Evolutionary conservation across 768 basidiomycete genomes (phyloP), one percentile per base, ranked within the genome.

Genomic region (Mycena filopes): DNA sequence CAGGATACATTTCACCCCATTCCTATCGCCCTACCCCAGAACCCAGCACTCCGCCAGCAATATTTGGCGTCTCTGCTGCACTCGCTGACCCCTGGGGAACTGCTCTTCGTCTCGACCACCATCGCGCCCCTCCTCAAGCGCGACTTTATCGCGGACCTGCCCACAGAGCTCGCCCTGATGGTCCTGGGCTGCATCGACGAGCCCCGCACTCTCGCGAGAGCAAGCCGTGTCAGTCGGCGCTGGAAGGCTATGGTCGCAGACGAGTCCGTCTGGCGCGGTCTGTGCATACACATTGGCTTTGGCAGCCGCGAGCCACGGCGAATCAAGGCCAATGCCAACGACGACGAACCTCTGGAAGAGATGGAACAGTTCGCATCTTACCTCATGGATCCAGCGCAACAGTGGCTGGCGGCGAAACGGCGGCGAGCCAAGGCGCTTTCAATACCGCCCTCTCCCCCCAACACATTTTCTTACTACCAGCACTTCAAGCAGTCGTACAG

Each of bases 181-280:
- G 85, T 96, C 57, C 82, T 98, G 38, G 77, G 83, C 60, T 96
- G 89, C 75, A 81, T 97, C 45, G 88, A 94, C 60, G 90, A 94
- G 47, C 89, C 92, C 0, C 79, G 79, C 45, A 89, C 91, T 0
- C 87, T 98, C 12, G 81, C 87, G 0, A 81, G 93, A 13, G 91
- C 91, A 0, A 81, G 85, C 42, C 82, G 85, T 36, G 96, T 96
- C 29, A 91, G 89, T 69, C 80, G 81, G 56, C 82, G 83, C 51
- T 98, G 96, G 96, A 78, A 83, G 16, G 77, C 75, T 18, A 83
- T 98, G 8, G 82, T 90, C 9, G 77, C 82, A 47, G 95, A 95
- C 71, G 94, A 96, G 68, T 84, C 81, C 67, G 81, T 93, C 13
- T 98, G 96, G 96, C 89, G 87, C 75, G 71, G 82, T 13, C 87